phyloP scores from a whole-genome alignment of 192 early-diverging fungal species.

The Backusella westeae region DNA sequence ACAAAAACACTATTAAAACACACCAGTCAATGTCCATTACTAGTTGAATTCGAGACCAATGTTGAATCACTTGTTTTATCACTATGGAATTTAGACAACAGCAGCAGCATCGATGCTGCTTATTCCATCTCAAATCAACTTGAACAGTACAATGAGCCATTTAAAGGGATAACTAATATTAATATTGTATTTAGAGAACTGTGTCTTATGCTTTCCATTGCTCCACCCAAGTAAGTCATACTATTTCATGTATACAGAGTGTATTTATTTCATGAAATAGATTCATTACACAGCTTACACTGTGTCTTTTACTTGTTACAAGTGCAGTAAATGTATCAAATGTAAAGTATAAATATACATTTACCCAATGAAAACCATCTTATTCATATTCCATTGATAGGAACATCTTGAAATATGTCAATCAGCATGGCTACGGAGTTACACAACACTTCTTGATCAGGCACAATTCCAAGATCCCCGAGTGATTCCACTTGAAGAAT shows the following conservation, averaged over 20 bases:
- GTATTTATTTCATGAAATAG: not conserved
- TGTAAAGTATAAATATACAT: not conserved
- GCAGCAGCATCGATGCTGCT: not conserved
- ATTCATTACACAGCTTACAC: not conserved
- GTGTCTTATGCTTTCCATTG: not conserved
- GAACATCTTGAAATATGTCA: not conserved
- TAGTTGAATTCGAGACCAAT: not conserved
- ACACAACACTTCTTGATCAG: not conserved
- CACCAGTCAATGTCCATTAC: not conserved
- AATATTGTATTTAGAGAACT: not conserved
- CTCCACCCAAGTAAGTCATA: not conserved
- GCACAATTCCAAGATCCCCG: not conserved
- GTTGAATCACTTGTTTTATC: not conserved
- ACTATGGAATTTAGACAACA: not conserved
- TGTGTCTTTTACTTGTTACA: not conserved
- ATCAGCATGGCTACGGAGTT: not conserved
- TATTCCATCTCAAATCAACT: not conserved
- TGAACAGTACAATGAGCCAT: not conserved
- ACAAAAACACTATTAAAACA: not conserved
- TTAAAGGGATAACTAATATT: not conserved
- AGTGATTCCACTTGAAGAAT: not conserved
- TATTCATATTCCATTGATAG: not conserved
- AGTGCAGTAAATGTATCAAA: not conserved
- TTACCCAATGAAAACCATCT: not conserved
- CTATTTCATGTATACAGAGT: not conserved